Percentiles rank a stretch among this genome's conserved stretches.
phyloP scores from a whole-genome alignment of 1,284 basidiomycete species.

The Papiliotrema laurentii region DNA sequence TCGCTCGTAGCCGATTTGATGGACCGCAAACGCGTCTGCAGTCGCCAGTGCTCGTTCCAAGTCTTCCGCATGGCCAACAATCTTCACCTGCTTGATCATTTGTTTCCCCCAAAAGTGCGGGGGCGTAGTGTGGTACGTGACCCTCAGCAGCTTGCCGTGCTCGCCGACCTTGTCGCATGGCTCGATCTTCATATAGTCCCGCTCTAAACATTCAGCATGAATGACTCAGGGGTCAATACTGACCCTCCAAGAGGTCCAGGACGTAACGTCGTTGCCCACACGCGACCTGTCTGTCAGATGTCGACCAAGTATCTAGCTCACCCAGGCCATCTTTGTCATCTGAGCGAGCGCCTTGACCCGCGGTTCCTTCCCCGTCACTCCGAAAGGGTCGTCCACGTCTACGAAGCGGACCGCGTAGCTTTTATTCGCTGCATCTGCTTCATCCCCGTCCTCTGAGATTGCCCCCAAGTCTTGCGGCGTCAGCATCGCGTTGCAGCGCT shows the following conservation, averaged over 20 bases:
- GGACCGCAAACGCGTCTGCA: conserved; percentile 36
- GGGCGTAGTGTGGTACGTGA: conserved; percentile 9
- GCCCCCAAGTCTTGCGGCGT: no score
- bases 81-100: background rate
- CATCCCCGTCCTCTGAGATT: conserved; percentile 26
- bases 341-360: conserved; percentile 50
- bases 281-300: conserved; percentile 61
- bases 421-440: conserved; percentile 50
- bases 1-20: conserved; percentile 9
- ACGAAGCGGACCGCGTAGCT: conserved; percentile 58
- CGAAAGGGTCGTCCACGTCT: conserved; percentile 76
- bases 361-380: conserved; percentile 28
- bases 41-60: conserved; percentile 39
- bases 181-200: conserved; percentile 69
- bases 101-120: background rate
- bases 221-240: background rate
- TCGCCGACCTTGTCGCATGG: conserved; percentile 15
- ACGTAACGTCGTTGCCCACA: conserved; percentile 72
- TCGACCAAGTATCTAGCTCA: conserved; percentile 7
- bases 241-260: conserved; percentile 64
- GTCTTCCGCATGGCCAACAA: background rate
- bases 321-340: conserved; percentile 51
- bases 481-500: no score
- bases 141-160: conserved; percentile 9
- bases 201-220: conserved; percentile 24